Conservation (phyloP, 2,329 filamentous ascomycete genomes). For the Claviceps quebecensis region DNA sequence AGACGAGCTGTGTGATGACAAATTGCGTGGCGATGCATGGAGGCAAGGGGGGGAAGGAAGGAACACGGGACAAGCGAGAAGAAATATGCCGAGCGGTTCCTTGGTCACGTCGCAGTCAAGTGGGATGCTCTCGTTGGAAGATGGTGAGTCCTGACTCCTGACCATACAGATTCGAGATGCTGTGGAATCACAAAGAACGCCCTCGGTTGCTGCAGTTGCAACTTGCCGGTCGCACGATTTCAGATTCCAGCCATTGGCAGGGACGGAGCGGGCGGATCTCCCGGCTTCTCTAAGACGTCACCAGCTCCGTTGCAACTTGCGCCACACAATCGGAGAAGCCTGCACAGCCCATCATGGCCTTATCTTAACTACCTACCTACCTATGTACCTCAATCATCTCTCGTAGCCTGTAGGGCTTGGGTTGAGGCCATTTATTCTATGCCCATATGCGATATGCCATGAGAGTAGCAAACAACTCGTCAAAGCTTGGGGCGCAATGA, state of each 20-base stretch:
- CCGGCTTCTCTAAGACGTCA: background rate
- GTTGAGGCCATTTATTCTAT: background rate
- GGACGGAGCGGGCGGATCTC: background rate
- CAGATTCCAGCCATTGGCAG: background rate
- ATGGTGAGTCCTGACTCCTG: no score
- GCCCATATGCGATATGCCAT: no score
- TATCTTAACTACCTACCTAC: background rate
- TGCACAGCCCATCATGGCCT: background rate
- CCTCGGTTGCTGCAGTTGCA: background rate
- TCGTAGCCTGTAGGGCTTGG: background rate
- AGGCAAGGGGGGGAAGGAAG: background rate
- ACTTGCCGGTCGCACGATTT: no score
- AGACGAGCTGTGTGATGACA: conserved; percentile 5
- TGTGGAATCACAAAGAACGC: background rate
- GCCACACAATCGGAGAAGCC: background rate
- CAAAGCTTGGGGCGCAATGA: background rate
- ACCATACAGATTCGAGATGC: background rate
- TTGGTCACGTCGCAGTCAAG: no score
- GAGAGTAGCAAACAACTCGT: no score
- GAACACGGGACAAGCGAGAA: background rate
- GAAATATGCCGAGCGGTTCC: background rate
- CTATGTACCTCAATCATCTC: background rate
- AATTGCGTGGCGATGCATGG: conserved; percentile 5
- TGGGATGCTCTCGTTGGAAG: no score
- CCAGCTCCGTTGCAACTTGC: background rate